Base-by-base conservation (phyloP, 495 filamentous ascomycete genomes). In the Cudoniella acicularis region DNA sequence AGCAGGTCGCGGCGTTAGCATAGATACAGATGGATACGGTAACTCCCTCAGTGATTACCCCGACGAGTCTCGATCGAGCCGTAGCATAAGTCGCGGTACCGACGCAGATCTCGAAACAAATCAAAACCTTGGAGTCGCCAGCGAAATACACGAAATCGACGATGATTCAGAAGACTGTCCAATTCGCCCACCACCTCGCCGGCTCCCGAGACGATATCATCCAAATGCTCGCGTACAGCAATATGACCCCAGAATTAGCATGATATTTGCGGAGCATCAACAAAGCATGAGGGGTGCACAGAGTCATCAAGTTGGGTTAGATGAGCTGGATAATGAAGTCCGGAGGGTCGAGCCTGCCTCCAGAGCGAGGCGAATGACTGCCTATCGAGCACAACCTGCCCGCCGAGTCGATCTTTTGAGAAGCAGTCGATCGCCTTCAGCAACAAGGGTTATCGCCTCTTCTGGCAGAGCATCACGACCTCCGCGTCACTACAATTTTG, bases 211-310 rank as follows among this genome's bases (percentile, higher is more conserved):
- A 58, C 49, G 43, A 2, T 21, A 45, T 25, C 50, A 57, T 10
- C 10, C 23, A 21, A 50, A 51, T 18, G 8, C 49, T 10, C 55
- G 60, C 24, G 46, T 36, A 11, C 55, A 48, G 17, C 53, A 63
- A n/a, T 66, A 66, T 50, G 58, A 66, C 41, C 61, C 54, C 23
- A 50, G 64, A 20, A 69, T 66, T 48, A 64, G 61, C 27, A 48
- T 47, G 52, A 61, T 69, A 11, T 64, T 69, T 55, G 60, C 64
- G 30, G 56, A 59, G 25, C 63, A 68, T 30, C 66, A 61, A 47
- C 58, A 59, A 21, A 59, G 36, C 18, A 22, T 62, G 23, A 47
- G 45, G 46, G 60, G 51, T 21, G 43, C 54, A n/a, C 26, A 49
- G 51, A 20, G 22, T 13, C 41, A 41, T 22, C 52, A 42, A 10